phyloP scores from a whole-genome alignment of 805 yeast species.

The Barnettozyma sp. region DNA sequence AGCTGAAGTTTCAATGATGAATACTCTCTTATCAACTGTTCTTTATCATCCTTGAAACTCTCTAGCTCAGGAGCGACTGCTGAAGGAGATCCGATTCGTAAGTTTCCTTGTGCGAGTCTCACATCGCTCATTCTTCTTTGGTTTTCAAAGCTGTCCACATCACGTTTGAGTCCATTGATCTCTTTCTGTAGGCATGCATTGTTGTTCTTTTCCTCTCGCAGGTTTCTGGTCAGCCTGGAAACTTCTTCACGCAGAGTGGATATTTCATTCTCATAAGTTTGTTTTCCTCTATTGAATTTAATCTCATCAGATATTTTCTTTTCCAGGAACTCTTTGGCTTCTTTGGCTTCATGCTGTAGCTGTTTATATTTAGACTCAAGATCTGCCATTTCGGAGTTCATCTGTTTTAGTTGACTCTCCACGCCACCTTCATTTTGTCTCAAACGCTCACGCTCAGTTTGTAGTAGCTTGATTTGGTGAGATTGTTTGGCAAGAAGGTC shows the following conservation, averaged over 20 bases:
- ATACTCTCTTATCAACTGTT: constrained; percentile 32
- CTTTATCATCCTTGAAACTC: constrained; percentile 22
- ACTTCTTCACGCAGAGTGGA: constrained; percentile 30
- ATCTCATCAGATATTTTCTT: constrained; percentile 37
- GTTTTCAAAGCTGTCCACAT: constrained; percentile 28
- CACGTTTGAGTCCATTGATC: constrained; percentile 23
- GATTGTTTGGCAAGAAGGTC: constrained; percentile 24
- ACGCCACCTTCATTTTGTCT: constrained; percentile 25
- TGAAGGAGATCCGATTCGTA: constrained; percentile 19
- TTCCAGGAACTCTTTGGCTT: constrained; percentile 36
- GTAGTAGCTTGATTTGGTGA: constrained; percentile 22
- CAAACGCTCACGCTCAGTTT: constrained; percentile 27
- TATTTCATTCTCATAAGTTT: constrained; percentile 35
- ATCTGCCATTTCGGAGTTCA: constrained; percentile 23
- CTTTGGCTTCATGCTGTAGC: constrained; percentile 40
- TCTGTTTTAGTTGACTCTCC: constrained; percentile 22
- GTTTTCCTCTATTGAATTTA: constrained; percentile 39
- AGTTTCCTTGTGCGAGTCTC: constrained; percentile 22
- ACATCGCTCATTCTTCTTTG: constrained; percentile 20
- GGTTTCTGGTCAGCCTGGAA: constrained; percentile 10
- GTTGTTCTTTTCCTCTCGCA: constrained; percentile 27
- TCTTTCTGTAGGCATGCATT: constrained; percentile 26
- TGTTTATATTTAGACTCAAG: constrained; percentile 27
- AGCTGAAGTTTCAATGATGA: constrained; percentile 43
- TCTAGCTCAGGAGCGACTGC: constrained; percentile 20